Percentiles rank a stretch among this genome's conserved stretches.
Conservation (phyloP, 164 flowering plant species). For the Berberis vulgaris region DNA sequence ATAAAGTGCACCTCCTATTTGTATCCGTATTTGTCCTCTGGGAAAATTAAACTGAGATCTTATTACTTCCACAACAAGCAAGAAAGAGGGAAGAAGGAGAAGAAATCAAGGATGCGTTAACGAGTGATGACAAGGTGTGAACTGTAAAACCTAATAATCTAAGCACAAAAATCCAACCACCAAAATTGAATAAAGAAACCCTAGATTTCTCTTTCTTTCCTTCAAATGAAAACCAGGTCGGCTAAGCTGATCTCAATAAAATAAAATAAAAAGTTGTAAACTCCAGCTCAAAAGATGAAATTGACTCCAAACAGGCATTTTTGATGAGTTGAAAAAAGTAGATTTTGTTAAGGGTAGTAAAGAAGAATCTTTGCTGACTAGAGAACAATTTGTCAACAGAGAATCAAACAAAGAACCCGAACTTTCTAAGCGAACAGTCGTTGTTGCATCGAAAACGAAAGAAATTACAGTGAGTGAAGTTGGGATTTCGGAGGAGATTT, state of each 20-base stretch:
- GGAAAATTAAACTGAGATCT: slow-evolving; percentile 1
- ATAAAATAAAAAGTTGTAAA: too few relatives aligned
- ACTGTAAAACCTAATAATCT: slow-evolving; percentile 26
- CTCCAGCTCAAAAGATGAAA: too few relatives aligned
- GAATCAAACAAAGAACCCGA: neutral
- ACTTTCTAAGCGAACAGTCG: too few relatives aligned
- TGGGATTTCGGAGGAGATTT: too few relatives aligned
- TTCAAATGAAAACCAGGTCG: slow-evolving; percentile 8
- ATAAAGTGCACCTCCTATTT: too few relatives aligned
- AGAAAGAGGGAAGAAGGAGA: neutral
- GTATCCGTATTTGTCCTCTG: too few relatives aligned
- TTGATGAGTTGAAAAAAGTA: neutral
- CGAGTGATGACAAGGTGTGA: slow-evolving; percentile 13
- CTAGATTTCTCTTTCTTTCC: neutral
- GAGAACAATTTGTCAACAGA: neutral
- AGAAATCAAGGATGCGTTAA: neutral
- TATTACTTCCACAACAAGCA: neutral
- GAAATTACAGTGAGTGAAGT: too few relatives aligned
- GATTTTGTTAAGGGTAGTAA: neutral
- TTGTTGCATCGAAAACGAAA: neutral
- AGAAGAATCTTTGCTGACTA: neutral
- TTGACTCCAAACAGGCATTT: neutral
- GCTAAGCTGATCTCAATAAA: too few relatives aligned
- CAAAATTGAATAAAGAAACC: neutral
- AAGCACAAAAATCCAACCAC: neutral